Evolutionary conservation across 2,329 filamentous ascomycete genomes (phyloP).

Genomic region (Colletotrichum sublineola): DNA sequence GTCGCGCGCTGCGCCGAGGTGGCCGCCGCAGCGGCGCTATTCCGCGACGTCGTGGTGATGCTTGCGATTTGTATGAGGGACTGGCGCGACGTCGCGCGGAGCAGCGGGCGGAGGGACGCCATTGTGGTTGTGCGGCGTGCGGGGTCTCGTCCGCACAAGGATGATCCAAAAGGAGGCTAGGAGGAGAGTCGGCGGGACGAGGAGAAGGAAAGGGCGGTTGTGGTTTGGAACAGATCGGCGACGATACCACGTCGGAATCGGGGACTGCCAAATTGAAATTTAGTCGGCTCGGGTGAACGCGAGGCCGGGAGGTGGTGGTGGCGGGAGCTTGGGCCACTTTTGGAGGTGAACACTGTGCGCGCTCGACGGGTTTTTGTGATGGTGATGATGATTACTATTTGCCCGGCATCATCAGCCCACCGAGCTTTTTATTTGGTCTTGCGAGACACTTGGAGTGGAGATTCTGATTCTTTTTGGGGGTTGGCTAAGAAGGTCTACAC

Average conservation of each 20-base stretch:
- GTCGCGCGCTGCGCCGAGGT: background rate
- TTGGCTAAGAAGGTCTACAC: background rate
- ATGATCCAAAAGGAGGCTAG: too few species aligned
- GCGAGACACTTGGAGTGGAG: background rate
- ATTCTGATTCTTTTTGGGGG: background rate
- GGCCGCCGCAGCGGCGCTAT: conserved; percentile 7
- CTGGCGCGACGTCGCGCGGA: conserved; percentile 17
- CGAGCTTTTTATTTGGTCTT: too few species aligned
- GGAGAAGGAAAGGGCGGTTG: background rate
- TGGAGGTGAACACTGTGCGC: conserved; percentile 21
- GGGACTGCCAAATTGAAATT: conserved; percentile 22
- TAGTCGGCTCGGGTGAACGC: conserved; percentile 36
- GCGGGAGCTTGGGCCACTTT: conserved; percentile 35
- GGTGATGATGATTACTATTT: background rate
- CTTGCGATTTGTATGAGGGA: conserved; percentile 8
- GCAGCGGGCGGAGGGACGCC: conserved; percentile 41
- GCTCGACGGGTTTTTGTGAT: background rate
- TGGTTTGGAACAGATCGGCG: background rate
- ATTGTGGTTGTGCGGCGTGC: conserved; percentile 10
- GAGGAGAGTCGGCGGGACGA: background rate
- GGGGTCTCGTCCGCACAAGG: too few species aligned
- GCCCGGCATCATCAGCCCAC: background rate
- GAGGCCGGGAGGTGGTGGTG: conserved; percentile 5
- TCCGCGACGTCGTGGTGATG: conserved; percentile 7
- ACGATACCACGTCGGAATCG: conserved; percentile 26